Base-by-base conservation (phyloP, 345 rosid genomes). In the Gossypium australe region DNA sequence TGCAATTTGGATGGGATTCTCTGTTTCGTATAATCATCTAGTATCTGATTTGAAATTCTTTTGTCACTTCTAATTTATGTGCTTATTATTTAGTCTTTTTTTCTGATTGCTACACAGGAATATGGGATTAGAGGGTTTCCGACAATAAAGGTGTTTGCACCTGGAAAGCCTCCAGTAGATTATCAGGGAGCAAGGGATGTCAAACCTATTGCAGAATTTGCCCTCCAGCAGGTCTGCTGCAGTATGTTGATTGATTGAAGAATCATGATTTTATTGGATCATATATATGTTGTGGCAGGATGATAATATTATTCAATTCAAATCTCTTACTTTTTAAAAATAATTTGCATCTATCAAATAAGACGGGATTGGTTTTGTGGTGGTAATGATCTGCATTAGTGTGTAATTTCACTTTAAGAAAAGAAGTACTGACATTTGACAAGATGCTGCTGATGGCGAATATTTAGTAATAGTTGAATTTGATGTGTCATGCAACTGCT, bases 111-210 rank as follows among this genome's bases (percentile, higher is more conserved):
- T 20, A 14, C 75, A 7, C 75, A 95, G 98, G 96, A 92, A 66
- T 90, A 89, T 85, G 98, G 97, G 57, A 93, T 94, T 20, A 85
- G 68, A 60, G 98, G 98, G 74, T 94, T 92, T 80, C 97, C 98
- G 11, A 90, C 97, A 71, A 90, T 92, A 63, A 92, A 94, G 84
- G 92, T 92, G 65, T 94, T 94, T 81, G 86, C 57, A 34, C 97
- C 97, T 25, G 98, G 98, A 74, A 90, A 88, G 85, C 81, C 97
- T 80, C 92, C 97, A 17, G 83, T 89, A 11, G 97, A 94, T 82
- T 92, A 92, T 83, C 97, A 94, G 83, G 98, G 97, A 80, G 97
- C 94, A 27, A 92, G 97, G 80, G 98, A 92, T 43, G 95, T 84
- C 66, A 89, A 94, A 75, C 78, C 98, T 29, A 90, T 94, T 77